Evolutionary conservation across 208 protist species (phyloP).

Genomic region (Trypanosoma conorhini): DNA sequence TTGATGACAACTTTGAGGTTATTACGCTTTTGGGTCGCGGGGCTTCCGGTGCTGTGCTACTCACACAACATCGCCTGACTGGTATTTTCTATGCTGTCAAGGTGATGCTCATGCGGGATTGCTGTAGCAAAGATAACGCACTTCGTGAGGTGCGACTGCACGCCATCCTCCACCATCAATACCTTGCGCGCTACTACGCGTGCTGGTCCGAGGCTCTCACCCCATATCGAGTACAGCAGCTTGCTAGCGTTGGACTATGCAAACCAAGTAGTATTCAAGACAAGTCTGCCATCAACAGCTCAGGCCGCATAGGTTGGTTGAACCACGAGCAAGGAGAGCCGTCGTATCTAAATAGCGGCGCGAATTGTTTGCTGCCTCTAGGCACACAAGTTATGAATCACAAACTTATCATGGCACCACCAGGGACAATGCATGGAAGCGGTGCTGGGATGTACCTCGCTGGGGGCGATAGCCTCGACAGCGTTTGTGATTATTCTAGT

Average conservation of each 20-base stretch:
- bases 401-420: not conserved
- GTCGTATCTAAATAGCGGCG: not conserved
- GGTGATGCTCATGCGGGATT: conserved; percentile 69
- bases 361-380: not conserved
- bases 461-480: conserved; percentile 26
- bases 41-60: conserved; percentile 68
- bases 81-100: conserved; percentile 87
- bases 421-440: not conserved
- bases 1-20: conserved; percentile 89
- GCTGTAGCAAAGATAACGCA: conserved; percentile 61
- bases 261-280: conserved; percentile 3
- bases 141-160: conserved; percentile 80
- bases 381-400: not conserved
- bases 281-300: not conserved
- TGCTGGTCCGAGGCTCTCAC: conserved; percentile 85
- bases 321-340: not conserved
- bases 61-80: conserved; percentile 78
- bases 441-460: conserved; percentile 14
- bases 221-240: conserved; percentile 58
- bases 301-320: not conserved
- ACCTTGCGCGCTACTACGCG: conserved; percentile 80
- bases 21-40: conserved; percentile 66
- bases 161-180: conserved; percentile 47
- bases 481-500: not conserved
- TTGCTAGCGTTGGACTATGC: conserved; percentile 68